These are phyloP conservation scores for Colletotrichum salicis DNA, from an alignment of 2,329 filamentous ascomycete species.

Conservation along the genomic window DNA sequence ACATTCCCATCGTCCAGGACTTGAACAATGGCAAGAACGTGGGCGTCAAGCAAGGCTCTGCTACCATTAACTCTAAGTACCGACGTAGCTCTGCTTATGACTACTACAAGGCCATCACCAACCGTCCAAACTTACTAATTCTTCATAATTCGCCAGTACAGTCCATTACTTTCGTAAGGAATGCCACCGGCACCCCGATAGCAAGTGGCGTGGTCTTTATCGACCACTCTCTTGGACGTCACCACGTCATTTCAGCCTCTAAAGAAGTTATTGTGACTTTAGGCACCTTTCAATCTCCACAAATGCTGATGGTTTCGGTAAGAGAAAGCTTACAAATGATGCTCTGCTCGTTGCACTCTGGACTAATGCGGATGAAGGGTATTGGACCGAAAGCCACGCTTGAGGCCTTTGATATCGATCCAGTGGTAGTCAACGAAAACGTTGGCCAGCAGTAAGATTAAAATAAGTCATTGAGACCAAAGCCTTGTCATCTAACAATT, in stretches of 20 bases:
- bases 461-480: not conserved
- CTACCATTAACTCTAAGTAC: slow-evolving; percentile 38
- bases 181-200: slow-evolving; percentile 33
- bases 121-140: slow-evolving; percentile 39
- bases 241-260: slow-evolving; percentile 31
- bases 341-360: not conserved
- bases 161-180: slow-evolving; percentile 28
- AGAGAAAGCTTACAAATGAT: not conserved
- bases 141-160: slow-evolving; percentile 40
- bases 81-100: slow-evolving; percentile 42
- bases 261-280: slow-evolving; percentile 35
- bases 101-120: slow-evolving; percentile 37
- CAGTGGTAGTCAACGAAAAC: slow-evolving; percentile 40
- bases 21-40: slow-evolving; percentile 42
- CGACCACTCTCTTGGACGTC: slow-evolving; percentile 38
- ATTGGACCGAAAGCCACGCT: slow-evolving; percentile 36
- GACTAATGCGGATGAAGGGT: slow-evolving; percentile 32
- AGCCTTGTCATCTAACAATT: not conserved
- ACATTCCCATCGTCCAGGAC: slow-evolving; percentile 40
- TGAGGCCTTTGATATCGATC: slow-evolving; percentile 38
- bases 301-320: slow-evolving; percentile 37
- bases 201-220: slow-evolving; percentile 40
- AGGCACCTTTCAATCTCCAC: slow-evolving; percentile 36
- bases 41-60: slow-evolving; percentile 42
- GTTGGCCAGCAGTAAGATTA: slow-evolving; percentile 38